A percentile compares a stretch with the other conserved stretches of the same genome.
phyloP scores from a whole-genome alignment of 148 eudicot genomes.

The Rheum nobile region DNA sequence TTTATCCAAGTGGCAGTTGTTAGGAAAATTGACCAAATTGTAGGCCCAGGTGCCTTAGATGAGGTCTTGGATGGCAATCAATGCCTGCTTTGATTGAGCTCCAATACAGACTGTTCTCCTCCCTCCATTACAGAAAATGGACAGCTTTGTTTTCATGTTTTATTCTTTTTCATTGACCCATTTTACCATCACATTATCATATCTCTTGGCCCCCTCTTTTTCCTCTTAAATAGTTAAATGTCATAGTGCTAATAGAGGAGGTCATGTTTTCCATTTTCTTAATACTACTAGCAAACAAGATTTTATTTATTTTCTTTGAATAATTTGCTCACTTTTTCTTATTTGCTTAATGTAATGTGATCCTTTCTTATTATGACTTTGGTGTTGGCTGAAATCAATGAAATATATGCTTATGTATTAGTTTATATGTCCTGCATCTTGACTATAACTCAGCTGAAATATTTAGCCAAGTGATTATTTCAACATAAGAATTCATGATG shows the following conservation, averaged over 20 bases:
- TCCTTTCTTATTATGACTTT: not conserved
- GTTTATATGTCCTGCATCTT: not conserved
- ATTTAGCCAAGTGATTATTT: not conserved
- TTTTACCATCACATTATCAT: not conserved
- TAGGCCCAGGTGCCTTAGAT: not conserved
- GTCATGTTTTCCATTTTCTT: not conserved
- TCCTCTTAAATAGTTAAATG: not conserved
- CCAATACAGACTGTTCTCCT: not conserved
- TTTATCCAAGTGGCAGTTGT: not conserved
- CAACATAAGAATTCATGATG: not conserved
- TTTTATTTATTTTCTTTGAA: too few relatives aligned
- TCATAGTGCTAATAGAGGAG: not conserved
- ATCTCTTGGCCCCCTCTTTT: not conserved
- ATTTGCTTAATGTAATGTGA: not conserved
- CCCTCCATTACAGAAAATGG: not conserved
- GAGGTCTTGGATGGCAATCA: not conserved
- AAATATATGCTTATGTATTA: not conserved
- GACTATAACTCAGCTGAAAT: not conserved
- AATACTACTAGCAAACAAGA: not conserved
- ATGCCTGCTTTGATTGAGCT: not conserved
- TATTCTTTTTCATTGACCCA: constrained; percentile 1
- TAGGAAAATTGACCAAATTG: not conserved
- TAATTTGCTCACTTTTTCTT: too few relatives aligned
- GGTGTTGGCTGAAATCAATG: not conserved
- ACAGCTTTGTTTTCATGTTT: not conserved